A percentile compares a stretch with the other conserved stretches of the same genome.
phyloP scores from a whole-genome alignment of 2,329 filamentous ascomycete genomes.

The Penicillium corylophilum region DNA sequence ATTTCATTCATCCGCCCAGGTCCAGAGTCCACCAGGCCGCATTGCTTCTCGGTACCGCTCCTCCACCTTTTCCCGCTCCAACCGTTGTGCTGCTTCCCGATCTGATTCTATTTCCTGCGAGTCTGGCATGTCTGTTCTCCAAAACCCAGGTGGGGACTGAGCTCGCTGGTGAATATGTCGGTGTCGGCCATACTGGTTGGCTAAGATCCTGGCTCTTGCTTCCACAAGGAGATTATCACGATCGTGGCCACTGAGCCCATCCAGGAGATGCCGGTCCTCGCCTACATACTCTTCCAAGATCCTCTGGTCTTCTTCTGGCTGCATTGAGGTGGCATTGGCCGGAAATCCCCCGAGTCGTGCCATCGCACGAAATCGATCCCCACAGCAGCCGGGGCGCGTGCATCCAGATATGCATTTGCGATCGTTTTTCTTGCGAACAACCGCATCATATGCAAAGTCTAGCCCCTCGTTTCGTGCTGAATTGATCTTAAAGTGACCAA shows the following conservation, averaged over 20 bases:
- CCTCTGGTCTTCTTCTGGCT: conserved; percentile 25
- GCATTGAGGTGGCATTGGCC: conserved; percentile 16
- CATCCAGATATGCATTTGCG: conserved; percentile 73
- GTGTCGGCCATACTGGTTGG: conserved; percentile 75
- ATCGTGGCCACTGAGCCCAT: conserved; percentile 58
- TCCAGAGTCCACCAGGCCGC: conserved; percentile 71
- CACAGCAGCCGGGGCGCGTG: conserved; percentile 73
- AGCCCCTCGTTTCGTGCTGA: conserved; percentile 68
- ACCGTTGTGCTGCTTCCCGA: conserved; percentile 61
- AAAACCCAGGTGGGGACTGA: conserved; percentile 80
- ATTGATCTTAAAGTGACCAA: conserved; percentile 81
- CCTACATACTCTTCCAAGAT: conserved; percentile 57
- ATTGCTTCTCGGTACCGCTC: conserved; percentile 80
- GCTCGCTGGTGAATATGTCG: conserved; percentile 70
- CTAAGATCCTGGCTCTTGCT: conserved; percentile 70
- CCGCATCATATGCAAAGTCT: conserved; percentile 71
- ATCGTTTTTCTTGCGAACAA: conserved; percentile 68
- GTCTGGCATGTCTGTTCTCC: conserved; percentile 82
- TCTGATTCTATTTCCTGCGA: conserved; percentile 77
- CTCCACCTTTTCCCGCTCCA: conserved; percentile 64
- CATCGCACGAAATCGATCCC: conserved; percentile 66
- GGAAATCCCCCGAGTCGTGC: conserved; percentile 48
- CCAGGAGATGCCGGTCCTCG: conserved; percentile 34
- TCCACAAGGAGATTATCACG: conserved; percentile 68
- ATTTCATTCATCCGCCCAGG: conserved; percentile 75